Percentiles rank a stretch among this genome's conserved stretches.
These are phyloP conservation scores for Actinidia arguta DNA, from an alignment of 179 eudicot genomes.

Conservation along the genomic window DNA sequence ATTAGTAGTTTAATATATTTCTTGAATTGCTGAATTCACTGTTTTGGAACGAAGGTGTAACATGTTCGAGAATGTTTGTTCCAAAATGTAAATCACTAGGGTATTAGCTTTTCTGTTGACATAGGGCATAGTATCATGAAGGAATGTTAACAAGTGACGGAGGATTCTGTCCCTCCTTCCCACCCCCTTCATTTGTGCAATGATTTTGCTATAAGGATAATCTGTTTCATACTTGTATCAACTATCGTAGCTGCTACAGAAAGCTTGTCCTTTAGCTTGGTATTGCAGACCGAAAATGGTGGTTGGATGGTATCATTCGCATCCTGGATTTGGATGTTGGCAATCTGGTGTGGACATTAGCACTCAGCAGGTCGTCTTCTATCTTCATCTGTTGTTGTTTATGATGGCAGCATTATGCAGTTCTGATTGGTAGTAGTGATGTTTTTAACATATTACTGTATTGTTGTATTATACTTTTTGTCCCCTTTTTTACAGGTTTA, in stretches of 20 bases:
- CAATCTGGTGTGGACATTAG: slow-evolving; percentile 93
- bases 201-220: not conserved
- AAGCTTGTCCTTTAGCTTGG: slow-evolving; percentile 9
- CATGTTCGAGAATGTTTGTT: too few relatives aligned
- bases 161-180: too few relatives aligned
- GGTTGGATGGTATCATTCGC: slow-evolving; percentile 81
- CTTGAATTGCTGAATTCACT: too few relatives aligned
- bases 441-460: not conserved
- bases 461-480: too few relatives aligned
- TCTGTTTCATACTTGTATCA: not conserved
- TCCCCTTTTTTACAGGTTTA: too few relatives aligned
- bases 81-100: too few relatives aligned
- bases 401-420: not conserved
- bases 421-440: not conserved
- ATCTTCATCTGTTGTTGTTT: not conserved
- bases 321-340: slow-evolving; percentile 98
- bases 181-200: not conserved
- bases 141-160: too few relatives aligned
- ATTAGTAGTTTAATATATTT: too few relatives aligned
- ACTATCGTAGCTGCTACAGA: not conserved
- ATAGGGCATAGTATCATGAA: too few relatives aligned
- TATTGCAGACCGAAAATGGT: slow-evolving; percentile 80
- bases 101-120: too few relatives aligned
- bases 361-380: slow-evolving; percentile 77
- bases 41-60: too few relatives aligned